phyloP scores from a whole-genome alignment of 495 filamentous ascomycete species.

The Penicillium paradoxum region DNA sequence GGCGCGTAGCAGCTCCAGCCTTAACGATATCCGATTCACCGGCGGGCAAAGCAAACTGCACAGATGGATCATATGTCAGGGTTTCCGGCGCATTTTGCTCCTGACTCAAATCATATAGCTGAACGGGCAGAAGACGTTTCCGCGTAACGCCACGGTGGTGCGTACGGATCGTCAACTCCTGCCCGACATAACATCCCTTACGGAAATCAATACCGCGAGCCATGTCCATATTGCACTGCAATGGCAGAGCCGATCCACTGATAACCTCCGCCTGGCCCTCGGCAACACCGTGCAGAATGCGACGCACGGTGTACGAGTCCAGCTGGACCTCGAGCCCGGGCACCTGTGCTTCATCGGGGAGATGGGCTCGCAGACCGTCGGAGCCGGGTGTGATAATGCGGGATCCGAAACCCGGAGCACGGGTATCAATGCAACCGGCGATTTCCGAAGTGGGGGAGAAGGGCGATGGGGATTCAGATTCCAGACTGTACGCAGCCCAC shows the following conservation, averaged over 20 bases:
- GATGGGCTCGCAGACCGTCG: constrained; percentile 34
- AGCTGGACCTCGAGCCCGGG: constrained; percentile 33
- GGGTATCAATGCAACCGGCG: constrained; percentile 51
- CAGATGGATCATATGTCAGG: constrained; percentile 50
- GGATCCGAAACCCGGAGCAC: constrained; percentile 65
- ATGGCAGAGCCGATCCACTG: constrained; percentile 63
- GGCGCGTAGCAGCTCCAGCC: constrained; percentile 34
- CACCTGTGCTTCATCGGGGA: constrained; percentile 34
- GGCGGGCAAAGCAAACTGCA: constrained; percentile 23
- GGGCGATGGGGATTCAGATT: constrained; percentile 29
- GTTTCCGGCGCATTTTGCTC: constrained; percentile 26
- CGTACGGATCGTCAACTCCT: constrained; percentile 93
- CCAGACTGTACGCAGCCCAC: constrained; percentile 45
- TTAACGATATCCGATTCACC: constrained; percentile 43
- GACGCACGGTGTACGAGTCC: constrained; percentile 57
- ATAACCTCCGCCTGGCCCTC: constrained; percentile 80
- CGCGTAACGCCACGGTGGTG: constrained; percentile 89
- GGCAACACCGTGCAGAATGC: constrained; percentile 72
- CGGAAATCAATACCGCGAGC: constrained; percentile 80
- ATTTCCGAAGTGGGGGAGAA: constrained; percentile 22
- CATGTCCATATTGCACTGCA: constrained; percentile 80
- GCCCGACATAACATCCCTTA: constrained; percentile 96
- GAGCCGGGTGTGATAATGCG: constrained; percentile 48
- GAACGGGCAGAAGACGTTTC: constrained; percentile 81
- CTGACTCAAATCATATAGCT: constrained; percentile 54